phyloP scores from a whole-genome alignment of 306 rosid species.

The Inga oerstediana region DNA sequence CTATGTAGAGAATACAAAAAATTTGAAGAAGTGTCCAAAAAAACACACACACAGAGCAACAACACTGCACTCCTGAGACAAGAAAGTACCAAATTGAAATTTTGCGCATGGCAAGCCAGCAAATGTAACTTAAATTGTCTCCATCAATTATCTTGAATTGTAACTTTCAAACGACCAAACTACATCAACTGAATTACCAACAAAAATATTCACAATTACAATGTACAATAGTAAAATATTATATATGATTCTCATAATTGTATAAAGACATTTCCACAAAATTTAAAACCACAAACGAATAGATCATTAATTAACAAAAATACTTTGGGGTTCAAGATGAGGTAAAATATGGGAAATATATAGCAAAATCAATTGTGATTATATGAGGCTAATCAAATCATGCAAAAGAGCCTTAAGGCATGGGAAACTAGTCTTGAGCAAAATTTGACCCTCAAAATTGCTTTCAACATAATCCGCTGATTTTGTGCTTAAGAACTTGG shows the following conservation, averaged over 20 bases:
- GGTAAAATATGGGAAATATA: not conserved
- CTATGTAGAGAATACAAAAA: not conserved
- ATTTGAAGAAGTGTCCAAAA: too few relatives aligned
- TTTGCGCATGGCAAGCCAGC: not conserved
- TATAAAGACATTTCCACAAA: not conserved
- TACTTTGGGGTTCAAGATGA: not conserved
- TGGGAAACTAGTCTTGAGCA: not conserved
- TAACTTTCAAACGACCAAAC: not conserved
- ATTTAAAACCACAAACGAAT: not conserved
- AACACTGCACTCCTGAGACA: not conserved
- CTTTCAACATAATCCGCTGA: not conserved
- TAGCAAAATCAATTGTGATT: not conserved
- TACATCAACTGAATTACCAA: not conserved
- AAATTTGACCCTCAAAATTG: not conserved
- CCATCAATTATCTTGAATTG: not conserved
- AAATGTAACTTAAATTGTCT: not conserved
- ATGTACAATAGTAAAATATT: not conserved
- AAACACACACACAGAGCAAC: not conserved
- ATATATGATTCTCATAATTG: not conserved
- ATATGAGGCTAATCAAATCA: not conserved
- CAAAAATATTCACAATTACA: not conserved
- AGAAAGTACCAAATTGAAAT: not conserved
- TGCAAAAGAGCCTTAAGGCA: conserved; percentile 5
- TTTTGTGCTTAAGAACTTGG: not conserved
- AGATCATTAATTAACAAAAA: not conserved